Conservation (phyloP, 352 stramenopile species). For the Pilasporangium apinafurcum region DNA sequence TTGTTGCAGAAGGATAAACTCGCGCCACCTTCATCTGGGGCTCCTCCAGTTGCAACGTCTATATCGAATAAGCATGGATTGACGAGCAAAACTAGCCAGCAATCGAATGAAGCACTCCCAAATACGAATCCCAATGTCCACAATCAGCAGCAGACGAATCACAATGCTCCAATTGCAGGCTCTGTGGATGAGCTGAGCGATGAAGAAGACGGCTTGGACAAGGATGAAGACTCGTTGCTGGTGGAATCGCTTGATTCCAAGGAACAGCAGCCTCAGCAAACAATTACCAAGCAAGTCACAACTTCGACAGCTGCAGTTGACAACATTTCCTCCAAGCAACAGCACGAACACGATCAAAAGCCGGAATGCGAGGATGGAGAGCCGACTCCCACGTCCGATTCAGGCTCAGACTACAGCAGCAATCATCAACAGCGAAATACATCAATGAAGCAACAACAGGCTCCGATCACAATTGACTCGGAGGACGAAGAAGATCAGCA, state of each 20-base stretch:
- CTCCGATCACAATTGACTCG: constrained; percentile 17
- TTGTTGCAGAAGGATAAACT: constrained; percentile 48
- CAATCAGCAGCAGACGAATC: background rate
- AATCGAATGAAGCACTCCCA: background rate
- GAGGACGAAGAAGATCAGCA: constrained; percentile 39
- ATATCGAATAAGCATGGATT: constrained; percentile 6
- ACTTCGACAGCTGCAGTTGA: no score
- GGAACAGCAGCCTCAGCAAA: no score
- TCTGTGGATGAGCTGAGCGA: constrained; percentile 7
- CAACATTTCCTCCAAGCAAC: no score
- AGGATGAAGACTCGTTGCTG: constrained; percentile 5
- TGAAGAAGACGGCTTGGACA: background rate
- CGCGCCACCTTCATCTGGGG: background rate
- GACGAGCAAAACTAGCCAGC: background rate
- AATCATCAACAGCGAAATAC: constrained; percentile 11
- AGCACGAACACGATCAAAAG: constrained; percentile 14
- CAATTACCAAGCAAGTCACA: no score
- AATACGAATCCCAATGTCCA: background rate
- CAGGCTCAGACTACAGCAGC: constrained; percentile 14
- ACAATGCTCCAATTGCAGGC: constrained; percentile 1
- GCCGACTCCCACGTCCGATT: constrained; percentile 18
- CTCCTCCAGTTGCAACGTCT: constrained; percentile 2
- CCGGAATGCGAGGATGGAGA: constrained; percentile 39
- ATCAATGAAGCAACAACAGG: constrained; percentile 7
- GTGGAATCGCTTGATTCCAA: background rate